Evolutionary conservation across 2,329 filamentous ascomycete genomes (phyloP).

Genomic region (Talaromyces pinophilus): DNA sequence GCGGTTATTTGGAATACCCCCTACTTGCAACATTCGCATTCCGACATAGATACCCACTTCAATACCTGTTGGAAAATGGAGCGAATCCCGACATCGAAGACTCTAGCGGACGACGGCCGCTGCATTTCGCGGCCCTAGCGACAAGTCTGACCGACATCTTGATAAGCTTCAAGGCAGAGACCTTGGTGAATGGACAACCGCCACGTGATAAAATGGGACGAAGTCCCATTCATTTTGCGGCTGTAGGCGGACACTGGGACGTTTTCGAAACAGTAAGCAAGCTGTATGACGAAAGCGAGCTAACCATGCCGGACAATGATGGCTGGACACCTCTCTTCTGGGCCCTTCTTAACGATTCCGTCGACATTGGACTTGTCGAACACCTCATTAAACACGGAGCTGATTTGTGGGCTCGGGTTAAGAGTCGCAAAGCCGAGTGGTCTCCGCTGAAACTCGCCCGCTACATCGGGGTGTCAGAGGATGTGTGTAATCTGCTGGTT

Average conservation of each 20-base stretch:
- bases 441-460: neutral
- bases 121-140: neutral
- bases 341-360: neutral
- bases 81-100: neutral
- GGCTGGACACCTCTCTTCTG: slow-evolving; percentile 2
- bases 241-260: neutral
- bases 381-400: neutral
- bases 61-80: neutral
- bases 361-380: neutral
- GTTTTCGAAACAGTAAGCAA: neutral
- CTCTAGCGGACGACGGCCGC: neutral
- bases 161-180: neutral
- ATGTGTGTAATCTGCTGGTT: neutral
- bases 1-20: neutral
- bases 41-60: neutral
- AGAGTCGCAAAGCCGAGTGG: neutral
- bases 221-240: neutral
- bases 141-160: neutral
- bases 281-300: neutral
- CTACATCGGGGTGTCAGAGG: neutral
- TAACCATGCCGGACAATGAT: neutral
- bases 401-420: neutral
- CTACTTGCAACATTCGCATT: neutral
- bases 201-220: neutral
- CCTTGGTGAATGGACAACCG: neutral